Evolutionary conservation across 176 grass and related monocot species (phyloP), one percentile per base, ranked within the genome.

Genomic region (Poa pratensis): DNA sequence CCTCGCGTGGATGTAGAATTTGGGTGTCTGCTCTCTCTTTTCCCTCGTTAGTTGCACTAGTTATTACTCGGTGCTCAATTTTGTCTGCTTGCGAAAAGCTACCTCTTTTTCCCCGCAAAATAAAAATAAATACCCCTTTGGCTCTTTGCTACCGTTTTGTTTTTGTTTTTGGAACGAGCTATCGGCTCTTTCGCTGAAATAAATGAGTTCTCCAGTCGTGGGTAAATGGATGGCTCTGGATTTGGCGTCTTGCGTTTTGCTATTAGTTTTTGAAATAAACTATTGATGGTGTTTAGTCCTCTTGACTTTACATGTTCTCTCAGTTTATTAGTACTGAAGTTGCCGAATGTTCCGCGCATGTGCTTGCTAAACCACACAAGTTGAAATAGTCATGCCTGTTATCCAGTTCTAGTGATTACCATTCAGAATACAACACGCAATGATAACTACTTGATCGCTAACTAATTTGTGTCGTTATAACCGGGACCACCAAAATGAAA

Each of bases 131-230:
- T 62, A 62, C 11, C 59, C 2, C 3, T 24, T 64, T 28, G 5
- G 24, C 27, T 18, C 14, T 66, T 34, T 34, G 6, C 63, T 65
- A 16, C 0, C 5, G 5, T 2, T 17, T 10, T 3, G 2, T 27
- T 26, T 61, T 40, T 40, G 5, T 12, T 3, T 32, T 14, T 65
- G 12, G 26, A 17, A 65, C 27, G 27, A 65, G 62, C 27, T 9
- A 37, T 67, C 7, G 64, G 16, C 27, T 30, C 28, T 67, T 74
- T 74, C 71, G 46, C 15, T 50, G 71, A 18, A 75, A 75, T 51
- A 75, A 75, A 75, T 73, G 69, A 9, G 69, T 9, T 16, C 23
- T 15, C 22, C 42, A 15, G 22, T 14, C 23, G 42, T 49, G 42
- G 69, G 42, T 48, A 73, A 48, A 73, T 26, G 12, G 34, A 35